These are phyloP conservation scores for Hansenula lynferdii DNA, from an alignment of 1,139 yeast genomes.

Conservation along the genomic window DNA sequence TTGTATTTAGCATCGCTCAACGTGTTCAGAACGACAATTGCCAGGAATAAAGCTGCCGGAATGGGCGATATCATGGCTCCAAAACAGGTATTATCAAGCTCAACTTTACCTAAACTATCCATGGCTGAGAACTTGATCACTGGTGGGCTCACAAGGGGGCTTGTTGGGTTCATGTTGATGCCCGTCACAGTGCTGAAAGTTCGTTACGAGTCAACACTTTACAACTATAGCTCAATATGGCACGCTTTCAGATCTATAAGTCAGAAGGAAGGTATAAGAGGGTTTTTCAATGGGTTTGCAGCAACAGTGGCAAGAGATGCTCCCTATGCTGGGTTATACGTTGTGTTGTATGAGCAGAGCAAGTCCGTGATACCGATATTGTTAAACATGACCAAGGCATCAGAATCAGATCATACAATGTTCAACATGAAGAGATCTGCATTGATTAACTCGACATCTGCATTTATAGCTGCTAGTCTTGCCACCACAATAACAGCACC, in stretches of 20 bases:
- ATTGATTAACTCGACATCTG: conserved; percentile 62
- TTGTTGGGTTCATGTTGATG: conserved; percentile 90
- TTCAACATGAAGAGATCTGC: conserved; percentile 42
- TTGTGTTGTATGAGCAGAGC: conserved; percentile 73
- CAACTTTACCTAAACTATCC: conserved; percentile 62
- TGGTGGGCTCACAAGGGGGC: conserved; percentile 77
- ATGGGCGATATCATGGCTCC: no score
- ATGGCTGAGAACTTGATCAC: conserved; percentile 65
- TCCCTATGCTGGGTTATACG: conserved; percentile 93
- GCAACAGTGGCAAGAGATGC: conserved; percentile 91
- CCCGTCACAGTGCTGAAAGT: conserved; percentile 95
- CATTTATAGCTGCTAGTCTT: conserved; percentile 67
- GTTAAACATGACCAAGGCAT: conserved; percentile 20
- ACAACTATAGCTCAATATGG: conserved; percentile 59
- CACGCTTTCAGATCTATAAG: conserved; percentile 62
- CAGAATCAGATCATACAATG: conserved; percentile 17
- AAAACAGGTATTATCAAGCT: conserved; percentile 13
- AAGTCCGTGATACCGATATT: conserved; percentile 42
- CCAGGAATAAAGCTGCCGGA: no score
- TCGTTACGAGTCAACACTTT: conserved; percentile 75
- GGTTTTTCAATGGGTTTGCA: conserved; percentile 82
- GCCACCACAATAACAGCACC: conserved; percentile 93
- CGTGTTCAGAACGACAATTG: conserved; percentile 48
- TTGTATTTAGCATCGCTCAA: conserved; percentile 75
- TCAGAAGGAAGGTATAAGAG: conserved; percentile 43